Base-by-base conservation (phyloP, 2,329 filamentous ascomycete genomes). In the Trichoderma sp. region DNA sequence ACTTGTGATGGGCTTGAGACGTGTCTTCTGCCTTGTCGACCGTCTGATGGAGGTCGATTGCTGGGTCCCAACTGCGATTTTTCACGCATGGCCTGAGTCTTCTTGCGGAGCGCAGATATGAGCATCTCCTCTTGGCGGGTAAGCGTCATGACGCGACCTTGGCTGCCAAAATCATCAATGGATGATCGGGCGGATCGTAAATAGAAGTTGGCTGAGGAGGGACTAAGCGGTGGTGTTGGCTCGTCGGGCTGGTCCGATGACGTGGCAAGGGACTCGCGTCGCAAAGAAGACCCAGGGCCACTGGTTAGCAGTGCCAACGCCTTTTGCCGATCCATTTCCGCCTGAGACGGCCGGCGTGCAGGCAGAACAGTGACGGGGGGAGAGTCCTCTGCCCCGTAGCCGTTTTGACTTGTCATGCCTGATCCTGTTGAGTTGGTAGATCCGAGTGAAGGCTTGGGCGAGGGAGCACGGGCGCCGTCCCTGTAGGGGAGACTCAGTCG, bases 91-190 rank as follows among this genome's bases (percentile, higher is more conserved):
- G 80, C 79, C 3, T 85, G 83, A n/a, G 85, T 81, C 78, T 87
- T 87, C 72, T 84, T 82, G 10, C 86, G 82, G 52, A 89, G 79
- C 3, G 86, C 86, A 2, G 86, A 83, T 4, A 89, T 79, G 0
- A 89, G 79, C 81, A 87, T 83, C 75, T 88, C 85, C 70, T 89
- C 86, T 70, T 88, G 85, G 4, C 80, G 82, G 0, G 86, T 88
- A 21, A 89, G 85, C 1, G 85, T 84, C 83, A 88, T 87, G 66
- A 87, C 79, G 1, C 86, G 82, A 32, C 78, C 77, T 39, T 79
- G 76, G 32, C 74, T 72, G 21, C 70, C 74, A 11, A 74, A 71
- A 2, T 72, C 73, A 52, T 81, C 77, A 10, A 80, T 74, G 0
- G 82, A 82, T 2, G 80, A 81, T 13, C 76, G 76, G 0, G 76